Base-by-base conservation (phyloP, 2,329 filamentous ascomycete genomes). In the Coniochaeta pulveracea region DNA sequence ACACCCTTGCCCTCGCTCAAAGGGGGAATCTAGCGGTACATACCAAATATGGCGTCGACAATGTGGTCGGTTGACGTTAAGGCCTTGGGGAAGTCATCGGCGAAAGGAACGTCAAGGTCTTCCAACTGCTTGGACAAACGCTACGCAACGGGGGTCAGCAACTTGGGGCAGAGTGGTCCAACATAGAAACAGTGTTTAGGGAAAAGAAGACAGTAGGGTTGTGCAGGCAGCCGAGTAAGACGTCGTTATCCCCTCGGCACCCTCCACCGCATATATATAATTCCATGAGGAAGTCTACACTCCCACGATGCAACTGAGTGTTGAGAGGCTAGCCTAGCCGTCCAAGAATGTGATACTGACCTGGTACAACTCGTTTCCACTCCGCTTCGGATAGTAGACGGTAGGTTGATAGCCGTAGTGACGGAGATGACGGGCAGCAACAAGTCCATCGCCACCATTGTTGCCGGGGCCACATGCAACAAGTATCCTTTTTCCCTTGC, bases 11-110 rank as follows among this genome's bases (percentile, higher is more conserved):
- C 28, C 16, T 29, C 25, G 35, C 29, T 21, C 25, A 34, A 3
- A 35, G 18, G 19, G 15, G 29, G 30, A 33, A 40, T n/a, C n/a
- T n/a, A n/a, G n/a, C n/a, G n/a, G 18, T 11, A 58, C 60, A 28
- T 55, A 81, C 84, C 86, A 51, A 98, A 98, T 40, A 98, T 85
- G 8, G 91, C 85, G 56, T 98, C 91, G 37, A 98, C 65, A 34
- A 98, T 61, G 44, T 93, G 82, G 51, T 95, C 81, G 3, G 81
- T 70, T 34, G 74, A 65, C 28, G 64, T 58, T 6, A 93, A 54
- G 5, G 83, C 79, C 5, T 60, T 46, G 3, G 66, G 52, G 47
- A 96, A 94, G 54, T 95, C 84, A 11, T 84, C 70, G 11, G 80
- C 79, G 54, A 96, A 94, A 1, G 84, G 83, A 18, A 98, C 66